Evolutionary conservation across 495 filamentous ascomycete genomes (phyloP).

Genomic region (Penicillium steckii): DNA sequence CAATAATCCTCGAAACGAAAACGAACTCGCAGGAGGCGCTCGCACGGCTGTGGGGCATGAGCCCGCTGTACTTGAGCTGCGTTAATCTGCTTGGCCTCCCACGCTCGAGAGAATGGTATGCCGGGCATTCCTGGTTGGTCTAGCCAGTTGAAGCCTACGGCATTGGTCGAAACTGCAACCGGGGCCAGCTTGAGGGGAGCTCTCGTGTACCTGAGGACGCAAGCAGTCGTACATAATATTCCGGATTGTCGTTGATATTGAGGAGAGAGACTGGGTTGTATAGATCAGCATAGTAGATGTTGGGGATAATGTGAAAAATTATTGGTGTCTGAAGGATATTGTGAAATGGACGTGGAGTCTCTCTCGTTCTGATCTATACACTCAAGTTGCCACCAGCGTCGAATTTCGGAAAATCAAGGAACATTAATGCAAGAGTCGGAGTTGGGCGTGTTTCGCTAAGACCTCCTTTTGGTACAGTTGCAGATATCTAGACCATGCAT

Average conservation of each 20-base stretch:
- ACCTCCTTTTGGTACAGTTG: conserved; percentile 10
- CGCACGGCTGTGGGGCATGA: conserved; percentile 17
- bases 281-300: background rate
- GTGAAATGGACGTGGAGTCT: background rate
- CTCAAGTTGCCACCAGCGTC: conserved; percentile 4
- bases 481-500: background rate
- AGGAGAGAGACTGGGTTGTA: background rate
- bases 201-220: conserved; percentile 9
- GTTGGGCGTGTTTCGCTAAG: conserved; percentile 9
- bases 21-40: conserved; percentile 20
- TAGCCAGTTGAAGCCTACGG: conserved; percentile 17
- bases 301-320: background rate
- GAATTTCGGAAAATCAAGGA: conserved; percentile 21
- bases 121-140: conserved; percentile 17
- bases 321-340: background rate
- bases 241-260: background rate
- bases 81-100: conserved; percentile 23
- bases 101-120: conserved; percentile 18
- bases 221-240: conserved; percentile 6
- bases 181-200: conserved; percentile 3
- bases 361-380: conserved; percentile 2
- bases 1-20: conserved; percentile 18
- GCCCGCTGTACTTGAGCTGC: conserved; percentile 12
- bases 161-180: conserved; percentile 24
- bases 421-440: conserved; percentile 8